Evolutionary conservation across 257 asterid genomes (phyloP).

Genomic region (Fraxinus cuspidata): DNA sequence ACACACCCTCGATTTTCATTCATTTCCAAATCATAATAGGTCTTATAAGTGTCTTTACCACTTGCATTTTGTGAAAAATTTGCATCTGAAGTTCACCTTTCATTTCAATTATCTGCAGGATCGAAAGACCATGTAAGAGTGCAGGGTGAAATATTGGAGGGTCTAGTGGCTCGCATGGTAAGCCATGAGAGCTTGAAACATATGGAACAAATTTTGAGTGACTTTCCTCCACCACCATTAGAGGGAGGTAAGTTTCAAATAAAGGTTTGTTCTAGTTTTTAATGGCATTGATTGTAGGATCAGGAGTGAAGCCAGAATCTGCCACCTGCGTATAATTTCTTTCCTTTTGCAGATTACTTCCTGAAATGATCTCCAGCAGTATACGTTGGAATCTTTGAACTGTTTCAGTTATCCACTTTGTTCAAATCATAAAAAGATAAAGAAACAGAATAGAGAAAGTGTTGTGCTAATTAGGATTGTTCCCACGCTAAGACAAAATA

Average conservation of each 20-base stretch:
- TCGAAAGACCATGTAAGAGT: conserved; percentile 81
- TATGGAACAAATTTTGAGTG: conserved; percentile 73
- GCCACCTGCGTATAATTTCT: neutral
- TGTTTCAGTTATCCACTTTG: neutral
- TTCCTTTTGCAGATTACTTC: neutral
- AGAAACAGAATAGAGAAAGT: neutral
- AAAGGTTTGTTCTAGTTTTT: neutral
- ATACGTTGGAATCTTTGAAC: neutral
- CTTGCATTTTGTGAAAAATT: neutral
- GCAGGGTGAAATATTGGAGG: conserved; percentile 99
- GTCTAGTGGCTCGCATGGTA: conserved; percentile 92
- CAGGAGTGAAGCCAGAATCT: neutral
- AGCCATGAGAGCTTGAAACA: conserved; percentile 76
- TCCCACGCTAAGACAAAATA: neutral
- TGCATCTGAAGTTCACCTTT: conserved; percentile 22
- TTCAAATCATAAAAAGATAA: neutral
- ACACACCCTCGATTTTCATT: conserved; percentile 19
- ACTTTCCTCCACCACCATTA: conserved; percentile 64
- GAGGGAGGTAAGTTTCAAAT: conserved; percentile 61
- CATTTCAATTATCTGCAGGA: conserved; percentile 47
- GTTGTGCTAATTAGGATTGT: conserved; percentile 14
- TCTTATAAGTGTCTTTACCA: neutral
- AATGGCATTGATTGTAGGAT: neutral
- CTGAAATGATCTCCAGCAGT: conserved; percentile 7
- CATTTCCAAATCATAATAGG: conserved; percentile 8